These are phyloP conservation scores for Botrytis galanthina DNA, from an alignment of 2,329 filamentous ascomycete species.

Conservation along the genomic window DNA sequence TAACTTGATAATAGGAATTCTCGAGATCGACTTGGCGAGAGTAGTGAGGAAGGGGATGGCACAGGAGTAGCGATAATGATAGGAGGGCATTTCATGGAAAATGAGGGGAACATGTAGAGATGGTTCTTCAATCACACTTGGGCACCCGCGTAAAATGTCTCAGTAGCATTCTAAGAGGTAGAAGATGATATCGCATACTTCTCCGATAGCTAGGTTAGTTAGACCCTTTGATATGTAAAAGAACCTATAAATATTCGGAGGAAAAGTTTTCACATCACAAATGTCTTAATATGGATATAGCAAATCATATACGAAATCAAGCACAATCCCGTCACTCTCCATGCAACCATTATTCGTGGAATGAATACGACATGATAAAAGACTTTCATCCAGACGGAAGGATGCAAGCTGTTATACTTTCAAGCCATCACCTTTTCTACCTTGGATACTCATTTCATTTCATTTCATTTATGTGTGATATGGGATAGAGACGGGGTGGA, in stretches of 20 bases:
- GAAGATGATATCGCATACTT: background rate
- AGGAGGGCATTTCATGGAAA: background rate
- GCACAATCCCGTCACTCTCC: constrained; percentile 5
- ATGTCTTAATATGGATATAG: background rate
- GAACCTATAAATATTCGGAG: background rate
- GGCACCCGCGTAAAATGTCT: background rate
- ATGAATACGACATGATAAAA: constrained; percentile 18
- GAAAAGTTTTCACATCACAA: constrained; percentile 7
- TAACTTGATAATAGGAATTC: constrained; percentile 7
- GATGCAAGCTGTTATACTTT: background rate
- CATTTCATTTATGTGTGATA: background rate
- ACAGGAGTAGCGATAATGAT: constrained; percentile 17
- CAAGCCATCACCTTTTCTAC: background rate
- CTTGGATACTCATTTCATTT: background rate
- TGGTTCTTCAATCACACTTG: constrained; percentile 12
- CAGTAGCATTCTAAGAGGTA: background rate
- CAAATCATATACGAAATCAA: constrained; percentile 18
- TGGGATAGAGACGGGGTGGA: background rate
- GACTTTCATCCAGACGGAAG: constrained; percentile 2
- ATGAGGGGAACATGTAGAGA: background rate
- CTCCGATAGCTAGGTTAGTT: background rate
- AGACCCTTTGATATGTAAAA: background rate
- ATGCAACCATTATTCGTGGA: constrained; percentile 9
- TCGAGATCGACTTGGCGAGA: constrained; percentile 8
- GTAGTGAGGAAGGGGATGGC: background rate